A percentile compares a stretch with the other conserved stretches of the same genome.
These are phyloP conservation scores for Trichoderma citrinoviride DNA, from an alignment of 2,329 filamentous ascomycete genomes.

Conservation along the genomic window DNA sequence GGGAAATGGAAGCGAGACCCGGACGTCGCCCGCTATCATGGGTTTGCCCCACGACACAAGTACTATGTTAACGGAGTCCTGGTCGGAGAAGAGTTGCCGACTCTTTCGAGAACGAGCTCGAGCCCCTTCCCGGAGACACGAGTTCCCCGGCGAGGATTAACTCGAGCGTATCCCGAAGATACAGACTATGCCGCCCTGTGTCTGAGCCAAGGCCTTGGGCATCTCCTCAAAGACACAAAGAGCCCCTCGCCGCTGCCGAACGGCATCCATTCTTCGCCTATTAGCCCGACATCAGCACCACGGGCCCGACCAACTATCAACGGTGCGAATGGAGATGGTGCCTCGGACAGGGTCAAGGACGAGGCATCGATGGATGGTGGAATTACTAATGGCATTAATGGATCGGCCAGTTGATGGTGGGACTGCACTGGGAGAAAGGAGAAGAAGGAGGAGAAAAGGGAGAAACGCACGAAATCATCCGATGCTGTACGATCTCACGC, in stretches of 20 bases:
- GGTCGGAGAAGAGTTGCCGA: slow-evolving; percentile 51
- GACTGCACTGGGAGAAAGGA: not conserved
- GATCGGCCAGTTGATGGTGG: slow-evolving; percentile 21
- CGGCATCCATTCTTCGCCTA: slow-evolving; percentile 48
- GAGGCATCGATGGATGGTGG: slow-evolving; percentile 27
- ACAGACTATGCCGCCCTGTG: slow-evolving; percentile 56
- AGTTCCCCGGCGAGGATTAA: slow-evolving; percentile 54
- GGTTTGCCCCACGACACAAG: slow-evolving; percentile 56
- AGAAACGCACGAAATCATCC: slow-evolving; percentile 1
- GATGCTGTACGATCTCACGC: slow-evolving; percentile 14
- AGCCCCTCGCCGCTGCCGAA: slow-evolving; percentile 45
- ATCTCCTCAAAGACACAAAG: slow-evolving; percentile 49
- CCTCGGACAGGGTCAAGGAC: slow-evolving; percentile 25
- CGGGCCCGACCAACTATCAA: slow-evolving; percentile 32
- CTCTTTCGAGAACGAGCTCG: slow-evolving; percentile 47
- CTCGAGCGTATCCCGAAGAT: slow-evolving; percentile 53
- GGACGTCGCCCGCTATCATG: slow-evolving; percentile 48
- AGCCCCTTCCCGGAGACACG: slow-evolving; percentile 54
- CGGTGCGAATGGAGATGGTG: slow-evolving; percentile 30
- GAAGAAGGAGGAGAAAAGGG: not conserved
- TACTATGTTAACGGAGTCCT: slow-evolving; percentile 58
- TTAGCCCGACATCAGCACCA: slow-evolving; percentile 36
- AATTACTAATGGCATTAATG: slow-evolving; percentile 34
- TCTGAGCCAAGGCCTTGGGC: slow-evolving; percentile 55
- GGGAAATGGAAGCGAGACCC: slow-evolving; percentile 61